Conservation (phyloP, 768 basidiomycete genomes). For the Hygrocybe coccinea region DNA sequence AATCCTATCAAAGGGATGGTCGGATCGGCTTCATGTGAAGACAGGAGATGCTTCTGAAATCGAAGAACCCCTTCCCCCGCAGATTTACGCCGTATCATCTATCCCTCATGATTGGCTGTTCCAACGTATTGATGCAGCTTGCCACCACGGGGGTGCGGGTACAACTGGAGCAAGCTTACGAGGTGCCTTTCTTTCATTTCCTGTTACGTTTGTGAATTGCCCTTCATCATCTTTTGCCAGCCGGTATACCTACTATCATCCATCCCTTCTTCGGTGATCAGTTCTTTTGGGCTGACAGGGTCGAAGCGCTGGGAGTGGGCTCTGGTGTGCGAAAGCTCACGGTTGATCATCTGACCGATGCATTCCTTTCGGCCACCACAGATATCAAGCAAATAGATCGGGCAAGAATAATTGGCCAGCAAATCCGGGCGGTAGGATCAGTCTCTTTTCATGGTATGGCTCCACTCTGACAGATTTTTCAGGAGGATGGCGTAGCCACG, state of each 20-base stretch:
- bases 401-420: constrained; percentile 78
- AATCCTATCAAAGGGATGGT: constrained; percentile 98
- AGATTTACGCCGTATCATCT: constrained; percentile 80
- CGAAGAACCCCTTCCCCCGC: constrained; percentile 66
- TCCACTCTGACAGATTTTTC: constrained; percentile 2
- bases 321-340: constrained; percentile 84
- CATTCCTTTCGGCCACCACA: constrained; percentile 75
- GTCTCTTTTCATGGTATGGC: background rate
- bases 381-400: constrained; percentile 85
- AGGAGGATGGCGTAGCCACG: constrained; percentile 93
- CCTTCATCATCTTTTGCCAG: constrained; percentile 34
- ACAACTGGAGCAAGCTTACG: constrained; percentile 92
- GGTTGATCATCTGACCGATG: constrained; percentile 69
- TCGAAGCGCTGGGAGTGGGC: constrained; percentile 94
- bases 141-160: constrained; percentile 96
- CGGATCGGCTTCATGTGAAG: constrained; percentile 77
- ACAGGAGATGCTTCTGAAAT: constrained; percentile 52
- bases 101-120: constrained; percentile 98
- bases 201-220: background rate
- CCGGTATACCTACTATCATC: constrained; percentile 93
- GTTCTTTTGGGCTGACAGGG: constrained; percentile 95
- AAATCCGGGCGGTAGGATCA: constrained; percentile 67
- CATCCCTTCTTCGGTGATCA: constrained; percentile 98
- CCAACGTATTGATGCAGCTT: constrained; percentile 88
- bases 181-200: constrained; percentile 44